phyloP scores from a whole-genome alignment of 75 land plant species.

The Selaginella tamariscina region DNA sequence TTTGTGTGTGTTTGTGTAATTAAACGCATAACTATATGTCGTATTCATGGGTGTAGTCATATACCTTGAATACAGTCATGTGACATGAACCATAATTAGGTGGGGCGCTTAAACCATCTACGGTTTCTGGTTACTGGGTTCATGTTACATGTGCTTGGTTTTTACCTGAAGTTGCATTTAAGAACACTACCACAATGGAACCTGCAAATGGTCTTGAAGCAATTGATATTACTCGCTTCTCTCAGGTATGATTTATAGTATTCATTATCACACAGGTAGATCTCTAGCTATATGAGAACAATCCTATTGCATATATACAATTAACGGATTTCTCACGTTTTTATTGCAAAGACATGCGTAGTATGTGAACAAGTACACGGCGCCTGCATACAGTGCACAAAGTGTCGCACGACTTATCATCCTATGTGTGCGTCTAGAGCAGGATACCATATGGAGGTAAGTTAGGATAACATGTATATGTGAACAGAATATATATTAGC shows the following conservation, averaged over 20 bases:
- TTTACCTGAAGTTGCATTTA: conserved; percentile 1
- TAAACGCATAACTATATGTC: no score
- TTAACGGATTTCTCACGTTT: no score
- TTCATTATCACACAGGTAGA: neutral
- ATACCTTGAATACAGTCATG: no score
- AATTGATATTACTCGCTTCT: neutral
- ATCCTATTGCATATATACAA: neutral
- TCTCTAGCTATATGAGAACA: neutral
- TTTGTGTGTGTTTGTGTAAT: no score
- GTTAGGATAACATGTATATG: no score
- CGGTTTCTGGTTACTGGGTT: neutral
- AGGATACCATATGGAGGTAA: conserved; percentile 9
- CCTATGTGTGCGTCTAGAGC: conserved; percentile 12
- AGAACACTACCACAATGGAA: neutral
- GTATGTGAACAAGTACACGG: conserved; percentile 7
- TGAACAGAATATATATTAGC: no score
- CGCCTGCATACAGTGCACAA: conserved; percentile 5
- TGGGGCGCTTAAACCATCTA: conserved; percentile 3
- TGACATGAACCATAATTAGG: neutral
- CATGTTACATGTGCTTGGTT: conserved; percentile 14
- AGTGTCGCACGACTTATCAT: conserved; percentile 5
- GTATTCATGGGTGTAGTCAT: no score
- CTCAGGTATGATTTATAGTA: neutral
- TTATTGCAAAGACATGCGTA: neutral
- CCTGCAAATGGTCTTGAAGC: neutral